phyloP scores from a whole-genome alignment of 805 yeast genomes.

The Suhomyces sp. region DNA sequence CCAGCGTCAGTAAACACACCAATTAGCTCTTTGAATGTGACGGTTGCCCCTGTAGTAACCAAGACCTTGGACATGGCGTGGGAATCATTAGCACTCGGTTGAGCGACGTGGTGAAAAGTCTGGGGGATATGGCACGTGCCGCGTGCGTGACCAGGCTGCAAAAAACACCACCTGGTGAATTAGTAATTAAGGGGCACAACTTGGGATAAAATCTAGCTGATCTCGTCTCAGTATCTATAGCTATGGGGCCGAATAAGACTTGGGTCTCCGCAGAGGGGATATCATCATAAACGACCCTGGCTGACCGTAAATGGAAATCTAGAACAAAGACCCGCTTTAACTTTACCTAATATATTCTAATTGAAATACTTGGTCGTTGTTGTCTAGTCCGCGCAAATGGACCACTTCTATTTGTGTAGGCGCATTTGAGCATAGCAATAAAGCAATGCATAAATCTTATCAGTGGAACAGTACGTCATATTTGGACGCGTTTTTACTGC shows the following conservation, averaged over 20 bases:
- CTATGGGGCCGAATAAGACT: too few relatives aligned
- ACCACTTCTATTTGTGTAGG: neutral
- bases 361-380: too few relatives aligned
- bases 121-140: neutral
- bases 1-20: conserved; percentile 32
- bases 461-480: neutral
- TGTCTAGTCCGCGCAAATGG: neutral
- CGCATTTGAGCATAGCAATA: neutral
- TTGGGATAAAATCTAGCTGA: too few relatives aligned
- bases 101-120: neutral
- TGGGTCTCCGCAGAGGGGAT: too few relatives aligned
- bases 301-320: too few relatives aligned
- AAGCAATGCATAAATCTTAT: neutral
- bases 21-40: conserved; percentile 65
- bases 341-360: too few relatives aligned
- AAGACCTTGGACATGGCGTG: conserved; percentile 31
- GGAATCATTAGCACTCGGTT: neutral
- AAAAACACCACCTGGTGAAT: too few relatives aligned
- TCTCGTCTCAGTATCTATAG: too few relatives aligned
- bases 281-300: too few relatives aligned
- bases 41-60: conserved; percentile 90
- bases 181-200: too few relatives aligned
- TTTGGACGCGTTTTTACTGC: neutral
- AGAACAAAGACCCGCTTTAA: too few relatives aligned
- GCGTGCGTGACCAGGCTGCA: neutral